Conservation (phyloP, 768 basidiomycete genomes). For the Rhodotorula diobovata region DNA sequence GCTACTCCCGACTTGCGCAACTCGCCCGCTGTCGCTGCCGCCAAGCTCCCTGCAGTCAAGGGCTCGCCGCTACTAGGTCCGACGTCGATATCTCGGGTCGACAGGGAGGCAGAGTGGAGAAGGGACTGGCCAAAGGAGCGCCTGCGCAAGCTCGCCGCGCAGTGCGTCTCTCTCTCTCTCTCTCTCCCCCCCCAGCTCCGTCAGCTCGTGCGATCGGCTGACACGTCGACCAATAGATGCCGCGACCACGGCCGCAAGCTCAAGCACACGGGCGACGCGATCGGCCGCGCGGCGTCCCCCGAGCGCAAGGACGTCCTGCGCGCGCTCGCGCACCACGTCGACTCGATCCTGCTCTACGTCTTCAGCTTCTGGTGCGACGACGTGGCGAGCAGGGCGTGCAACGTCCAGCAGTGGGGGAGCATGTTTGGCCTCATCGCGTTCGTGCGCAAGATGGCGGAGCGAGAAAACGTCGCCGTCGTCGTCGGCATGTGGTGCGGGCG, state of each 20-base stretch:
- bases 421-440: slow-evolving; percentile 41
- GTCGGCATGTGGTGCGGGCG: slow-evolving; percentile 24
- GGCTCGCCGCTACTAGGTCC: slow-evolving; percentile 30
- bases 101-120: slow-evolving; percentile 44
- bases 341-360: slow-evolving; percentile 76
- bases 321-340: slow-evolving; percentile 71
- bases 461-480: slow-evolving; percentile 14
- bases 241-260: slow-evolving; percentile 65
- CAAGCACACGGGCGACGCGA: slow-evolving; percentile 77
- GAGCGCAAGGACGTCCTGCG: slow-evolving; percentile 62
- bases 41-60: background rate
- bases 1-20: slow-evolving; percentile 44
- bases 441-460: slow-evolving; percentile 36
- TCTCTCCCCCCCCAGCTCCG: too few relatives aligned
- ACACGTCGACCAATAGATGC: slow-evolving; percentile 55
- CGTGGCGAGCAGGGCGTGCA: slow-evolving; percentile 46
- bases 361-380: slow-evolving; percentile 73
- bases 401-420: slow-evolving; percentile 36
- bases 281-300: slow-evolving; percentile 49
- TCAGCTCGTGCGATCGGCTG: slow-evolving; percentile 65
- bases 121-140: slow-evolving; percentile 33
- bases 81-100: slow-evolving; percentile 43
- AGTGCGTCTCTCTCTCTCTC: slow-evolving; percentile 31
- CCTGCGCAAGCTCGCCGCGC: slow-evolving; percentile 42
- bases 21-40: background rate